Base-by-base conservation (phyloP, 495 filamentous ascomycete species). In the Lasiosphaeria hispida region DNA sequence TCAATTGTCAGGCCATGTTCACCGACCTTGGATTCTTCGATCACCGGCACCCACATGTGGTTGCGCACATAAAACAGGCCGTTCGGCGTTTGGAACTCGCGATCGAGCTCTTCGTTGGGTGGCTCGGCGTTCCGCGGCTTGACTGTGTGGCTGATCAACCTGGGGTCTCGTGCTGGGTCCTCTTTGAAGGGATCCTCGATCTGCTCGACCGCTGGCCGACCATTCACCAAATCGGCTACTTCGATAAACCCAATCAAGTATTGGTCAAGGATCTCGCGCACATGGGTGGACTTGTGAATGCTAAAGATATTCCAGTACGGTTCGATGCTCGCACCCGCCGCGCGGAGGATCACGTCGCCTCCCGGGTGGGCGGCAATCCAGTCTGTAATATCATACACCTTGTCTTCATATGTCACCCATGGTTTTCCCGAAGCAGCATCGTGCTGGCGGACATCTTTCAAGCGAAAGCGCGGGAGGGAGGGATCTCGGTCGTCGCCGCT, bases 251-350 rank as follows among this genome's bases (percentile, higher is more conserved):
- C 83, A 19, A 86, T 78, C 13, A 75, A 68, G 57, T 78, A 85
- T 48, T 78, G 72, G 13, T 82, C 70, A 2, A 86, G 71, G 11
- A 85, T 81, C 48, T 86, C 82, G 14, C 75, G 76, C 6, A 85
- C 82, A 19, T 85, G 75, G 8, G 77, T 69, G 30, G 76, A 66
- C 63, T 85, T 80, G 64, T 86, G 83, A 45, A 86, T 84, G 41
- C 75, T 74, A 49, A 86, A 85, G 44, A 86, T 85, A 37, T 85
- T 70, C 83, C 83, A 86, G 66, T 85, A 86, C 1, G 79, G 82
- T 44, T 86, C 83, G 23, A 85, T 74, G 51, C 70, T 73, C 39
- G 75, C 79, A 15, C 83, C 83, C 2, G 76, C 80, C 3, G 83
- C 83, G 13, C 80, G 75, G 10, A 85, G 71, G 54, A 86, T 86